These are phyloP conservation scores for Amaranthus hypochondriacus DNA, from an alignment of 148 eudicot genomes.

Conservation along the genomic window DNA sequence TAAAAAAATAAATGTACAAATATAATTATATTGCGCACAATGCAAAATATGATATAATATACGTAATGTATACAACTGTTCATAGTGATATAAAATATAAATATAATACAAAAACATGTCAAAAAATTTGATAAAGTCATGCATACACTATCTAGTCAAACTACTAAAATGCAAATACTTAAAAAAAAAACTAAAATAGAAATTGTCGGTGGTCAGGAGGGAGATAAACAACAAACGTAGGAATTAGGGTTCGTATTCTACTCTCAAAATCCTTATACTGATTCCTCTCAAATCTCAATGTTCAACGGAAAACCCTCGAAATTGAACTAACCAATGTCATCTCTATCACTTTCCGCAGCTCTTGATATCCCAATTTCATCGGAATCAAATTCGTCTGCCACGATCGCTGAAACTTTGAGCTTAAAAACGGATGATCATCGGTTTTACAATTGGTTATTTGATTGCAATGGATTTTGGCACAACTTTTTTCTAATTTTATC, in stretches of 20 bases:
- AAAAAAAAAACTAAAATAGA: no score
- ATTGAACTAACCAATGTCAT: conserved; percentile 14
- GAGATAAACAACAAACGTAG: not conserved
- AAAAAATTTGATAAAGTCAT: no score
- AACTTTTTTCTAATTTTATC: conserved; percentile 45
- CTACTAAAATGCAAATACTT: no score
- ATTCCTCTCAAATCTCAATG: conserved; percentile 5
- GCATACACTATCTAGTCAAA: no score
- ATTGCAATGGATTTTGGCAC: conserved; percentile 71
- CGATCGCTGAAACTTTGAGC: conserved; percentile 8
- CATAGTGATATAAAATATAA: no score
- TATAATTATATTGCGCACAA: no score
- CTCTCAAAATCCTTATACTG: conserved; percentile 5
- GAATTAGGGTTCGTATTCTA: conserved; percentile 25
- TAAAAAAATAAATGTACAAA: no score
- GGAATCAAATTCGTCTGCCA: conserved; percentile 16
- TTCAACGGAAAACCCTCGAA: conserved; percentile 17
- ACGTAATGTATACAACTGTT: no score
- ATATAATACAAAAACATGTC: no score
- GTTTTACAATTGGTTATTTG: conserved; percentile 39
- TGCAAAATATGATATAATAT: no score
- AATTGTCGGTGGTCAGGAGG: not conserved
- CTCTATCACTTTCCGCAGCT: conserved; percentile 3
- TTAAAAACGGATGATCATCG: conserved; percentile 17
- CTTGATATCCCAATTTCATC: conserved; percentile 20